A percentile compares a stretch with the other conserved stretches of the same genome.
Conservation (phyloP, 345 rosid species). For the Euphorbia lathyris region DNA sequence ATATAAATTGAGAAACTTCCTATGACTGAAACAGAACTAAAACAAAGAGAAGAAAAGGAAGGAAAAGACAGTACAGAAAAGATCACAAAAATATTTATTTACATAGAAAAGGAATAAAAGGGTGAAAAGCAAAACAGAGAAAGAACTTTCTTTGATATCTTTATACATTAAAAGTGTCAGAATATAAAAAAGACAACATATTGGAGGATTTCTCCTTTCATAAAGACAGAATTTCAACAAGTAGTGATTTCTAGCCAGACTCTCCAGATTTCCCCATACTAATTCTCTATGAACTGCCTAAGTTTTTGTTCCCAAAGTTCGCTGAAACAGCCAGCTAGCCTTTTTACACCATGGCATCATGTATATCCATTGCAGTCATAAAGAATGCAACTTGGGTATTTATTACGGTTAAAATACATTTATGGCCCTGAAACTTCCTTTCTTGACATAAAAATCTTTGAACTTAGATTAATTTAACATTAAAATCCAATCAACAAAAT, state of each 20-base stretch:
- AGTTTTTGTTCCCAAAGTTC: not conserved
- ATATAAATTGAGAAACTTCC: conserved; percentile 22
- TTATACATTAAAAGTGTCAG: conserved; percentile 8
- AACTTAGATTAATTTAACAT: too few relatives aligned
- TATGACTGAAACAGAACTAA: conserved; percentile 7
- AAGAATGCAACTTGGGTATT: not conserved
- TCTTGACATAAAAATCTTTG: too few relatives aligned
- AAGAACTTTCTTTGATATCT: conserved; percentile 24
- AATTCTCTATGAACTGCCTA: not conserved
- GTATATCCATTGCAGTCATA: conserved; percentile 1
- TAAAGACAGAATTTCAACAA: conserved; percentile 17
- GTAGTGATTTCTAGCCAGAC: not conserved
- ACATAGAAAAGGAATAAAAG: not conserved
- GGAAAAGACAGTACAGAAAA: not conserved
- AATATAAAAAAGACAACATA: conserved; percentile 22
- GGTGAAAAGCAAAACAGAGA: conserved; percentile 10
- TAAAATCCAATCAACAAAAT: too few relatives aligned
- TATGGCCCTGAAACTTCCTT: too few relatives aligned
- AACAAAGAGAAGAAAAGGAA: not conserved
- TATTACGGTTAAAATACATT: too few relatives aligned
- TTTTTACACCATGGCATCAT: not conserved
- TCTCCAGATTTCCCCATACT: not conserved
- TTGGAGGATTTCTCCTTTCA: conserved; percentile 23
- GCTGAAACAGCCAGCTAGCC: not conserved
- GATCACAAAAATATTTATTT: not conserved